Conservation (phyloP, 805 yeast species). For the Schwanniomyces pseudopolymorphus region DNA sequence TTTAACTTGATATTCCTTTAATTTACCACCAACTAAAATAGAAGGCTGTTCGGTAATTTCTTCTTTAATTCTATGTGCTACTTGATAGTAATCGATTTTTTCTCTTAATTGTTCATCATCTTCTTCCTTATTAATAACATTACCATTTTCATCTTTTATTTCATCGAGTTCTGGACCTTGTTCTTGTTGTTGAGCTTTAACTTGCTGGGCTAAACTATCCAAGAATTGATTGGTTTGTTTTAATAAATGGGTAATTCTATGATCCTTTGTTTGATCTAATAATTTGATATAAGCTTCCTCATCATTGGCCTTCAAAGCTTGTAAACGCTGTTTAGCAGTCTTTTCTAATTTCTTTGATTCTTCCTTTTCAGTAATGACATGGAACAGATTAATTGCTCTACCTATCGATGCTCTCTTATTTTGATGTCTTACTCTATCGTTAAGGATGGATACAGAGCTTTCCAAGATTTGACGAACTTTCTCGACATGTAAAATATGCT, state of each 20-base stretch:
- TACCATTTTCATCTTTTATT: constrained; percentile 20
- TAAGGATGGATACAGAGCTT: constrained; percentile 22
- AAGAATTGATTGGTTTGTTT: constrained; percentile 77
- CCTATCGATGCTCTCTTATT: constrained; percentile 23
- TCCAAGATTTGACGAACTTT: constrained; percentile 40
- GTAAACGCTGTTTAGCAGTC: constrained; percentile 85
- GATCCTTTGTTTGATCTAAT: constrained; percentile 83
- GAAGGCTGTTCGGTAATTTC: constrained; percentile 64
- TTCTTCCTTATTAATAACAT: constrained; percentile 25
- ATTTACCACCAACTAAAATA: constrained; percentile 71
- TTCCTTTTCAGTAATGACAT: constrained; percentile 64
- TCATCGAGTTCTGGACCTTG: constrained; percentile 26
- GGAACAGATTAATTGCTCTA: constrained; percentile 47
- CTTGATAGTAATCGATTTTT: constrained; percentile 76
- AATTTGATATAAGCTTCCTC: constrained; percentile 85
- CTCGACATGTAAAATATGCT: constrained; percentile 50
- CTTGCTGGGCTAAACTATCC: constrained; percentile 77
- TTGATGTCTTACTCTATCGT: constrained; percentile 17
- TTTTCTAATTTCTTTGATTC: constrained; percentile 73
- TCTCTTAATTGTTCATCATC: constrained; percentile 55
- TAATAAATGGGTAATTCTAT: constrained; percentile 79
- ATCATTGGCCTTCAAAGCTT: constrained; percentile 82
- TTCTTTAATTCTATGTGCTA: constrained; percentile 75
- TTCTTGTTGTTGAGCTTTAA: constrained; percentile 70
- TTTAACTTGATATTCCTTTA: constrained; percentile 73